Conservation (phyloP, 179 eudicot genomes). For the Silene noctiflora region DNA sequence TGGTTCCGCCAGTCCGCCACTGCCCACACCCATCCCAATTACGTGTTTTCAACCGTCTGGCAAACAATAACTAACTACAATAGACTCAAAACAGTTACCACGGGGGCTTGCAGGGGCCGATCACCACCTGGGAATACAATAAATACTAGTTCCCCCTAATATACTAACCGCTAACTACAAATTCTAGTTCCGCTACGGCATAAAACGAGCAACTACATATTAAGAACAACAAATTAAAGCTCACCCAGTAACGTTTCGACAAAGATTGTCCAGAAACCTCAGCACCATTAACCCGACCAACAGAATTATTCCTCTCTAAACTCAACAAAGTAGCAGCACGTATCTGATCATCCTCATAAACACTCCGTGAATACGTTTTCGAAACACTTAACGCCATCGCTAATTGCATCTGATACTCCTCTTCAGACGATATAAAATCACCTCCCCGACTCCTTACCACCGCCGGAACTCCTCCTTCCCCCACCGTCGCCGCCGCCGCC, state of each 20-base stretch:
- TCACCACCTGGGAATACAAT: too few species aligned
- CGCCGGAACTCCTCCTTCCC: background rate
- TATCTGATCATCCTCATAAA: conserved; percentile 60
- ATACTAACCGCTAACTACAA: too few species aligned
- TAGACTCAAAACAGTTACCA: too few species aligned
- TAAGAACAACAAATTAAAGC: conserved; percentile 12
- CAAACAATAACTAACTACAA: too few species aligned
- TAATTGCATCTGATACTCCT: conserved; percentile 90
- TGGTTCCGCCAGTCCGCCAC: too few species aligned
- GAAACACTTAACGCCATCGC: conserved; percentile 98
- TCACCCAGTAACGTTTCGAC: conserved; percentile 88
- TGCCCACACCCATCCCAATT: too few species aligned
- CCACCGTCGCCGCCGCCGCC: conserved; percentile 10
- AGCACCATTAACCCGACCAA: conserved; percentile 20
- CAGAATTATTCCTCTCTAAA: conserved; percentile 35
- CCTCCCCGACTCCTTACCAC: conserved; percentile 34
- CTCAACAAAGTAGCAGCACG: conserved; percentile 54
- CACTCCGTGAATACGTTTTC: conserved; percentile 43
- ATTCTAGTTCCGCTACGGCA: too few species aligned
- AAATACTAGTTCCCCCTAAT: too few species aligned
- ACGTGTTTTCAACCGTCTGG: too few species aligned
- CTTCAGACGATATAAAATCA: conserved; percentile 69
- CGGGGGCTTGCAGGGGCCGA: too few species aligned
- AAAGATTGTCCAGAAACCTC: conserved; percentile 54
- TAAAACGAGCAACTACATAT: too few species aligned